Conservation (phyloP, 1,284 basidiomycete genomes). For the Cystobasidiaceae sp. region DNA sequence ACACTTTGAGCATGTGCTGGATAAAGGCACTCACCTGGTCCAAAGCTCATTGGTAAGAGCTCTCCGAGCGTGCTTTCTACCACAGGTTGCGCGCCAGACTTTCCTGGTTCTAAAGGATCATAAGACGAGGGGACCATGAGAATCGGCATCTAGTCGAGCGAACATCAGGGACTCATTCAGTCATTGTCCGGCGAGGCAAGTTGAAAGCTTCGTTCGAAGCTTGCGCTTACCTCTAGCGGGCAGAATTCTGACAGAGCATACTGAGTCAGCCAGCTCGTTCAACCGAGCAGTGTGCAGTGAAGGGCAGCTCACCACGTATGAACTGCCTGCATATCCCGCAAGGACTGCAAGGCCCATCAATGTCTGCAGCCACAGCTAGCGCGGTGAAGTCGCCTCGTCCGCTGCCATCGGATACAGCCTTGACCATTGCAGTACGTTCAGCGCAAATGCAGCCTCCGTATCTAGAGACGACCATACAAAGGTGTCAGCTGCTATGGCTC, state of each 20-base stretch:
- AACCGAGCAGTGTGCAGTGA: neutral
- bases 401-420: constrained; percentile 40
- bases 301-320: constrained; percentile 52
- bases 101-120: constrained; percentile 41
- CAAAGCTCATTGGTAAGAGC: constrained; percentile 80
- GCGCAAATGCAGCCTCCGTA: constrained; percentile 63
- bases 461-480: no score
- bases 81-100: constrained; percentile 53
- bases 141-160: constrained; percentile 58
- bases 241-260: constrained; percentile 64
- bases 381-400: constrained; percentile 64
- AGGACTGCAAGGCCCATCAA: constrained; percentile 28
- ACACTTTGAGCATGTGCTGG: neutral
- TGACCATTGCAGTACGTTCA: constrained; percentile 68
- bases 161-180: neutral
- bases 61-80: constrained; percentile 64
- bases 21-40: constrained; percentile 60
- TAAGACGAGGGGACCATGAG: constrained; percentile 70
- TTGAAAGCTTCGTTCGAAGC: constrained; percentile 31
- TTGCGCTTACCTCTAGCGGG: constrained; percentile 46
- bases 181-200: neutral
- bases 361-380: constrained; percentile 61
- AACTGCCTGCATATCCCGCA: constrained; percentile 32
- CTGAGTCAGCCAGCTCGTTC: neutral
- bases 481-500: neutral